Percentiles rank a stretch among this genome's conserved stretches.
These are phyloP conservation scores for Viola odorata DNA, from an alignment of 345 rosid species.

Conservation along the genomic window DNA sequence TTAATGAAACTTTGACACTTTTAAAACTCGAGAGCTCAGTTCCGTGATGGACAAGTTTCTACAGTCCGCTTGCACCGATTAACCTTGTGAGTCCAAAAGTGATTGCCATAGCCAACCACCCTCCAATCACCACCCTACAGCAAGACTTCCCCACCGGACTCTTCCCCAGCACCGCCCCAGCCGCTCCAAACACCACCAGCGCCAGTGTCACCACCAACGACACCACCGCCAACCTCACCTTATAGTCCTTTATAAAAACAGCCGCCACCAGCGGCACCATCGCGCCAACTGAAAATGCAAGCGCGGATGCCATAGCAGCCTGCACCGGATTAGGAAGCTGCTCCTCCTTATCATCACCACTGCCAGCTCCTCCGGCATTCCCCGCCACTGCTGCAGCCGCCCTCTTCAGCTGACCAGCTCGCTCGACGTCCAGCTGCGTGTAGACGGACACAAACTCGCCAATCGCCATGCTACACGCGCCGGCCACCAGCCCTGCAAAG, in stretches of 20 bases:
- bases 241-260: neutral
- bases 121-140: neutral
- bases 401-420: neutral
- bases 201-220: neutral
- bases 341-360: neutral
- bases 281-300: neutral
- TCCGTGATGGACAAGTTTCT: neutral
- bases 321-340: neutral
- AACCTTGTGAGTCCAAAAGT: neutral
- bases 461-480: neutral
- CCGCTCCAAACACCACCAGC: neutral
- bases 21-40: no score
- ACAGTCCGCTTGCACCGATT: neutral
- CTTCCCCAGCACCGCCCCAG: neutral
- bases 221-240: neutral
- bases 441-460: neutral
- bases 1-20: no score
- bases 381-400: neutral
- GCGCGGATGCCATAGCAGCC: neutral
- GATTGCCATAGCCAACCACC: slow-evolving; percentile 1
- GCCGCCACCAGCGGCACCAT: neutral
- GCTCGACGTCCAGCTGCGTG: neutral
- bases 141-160: neutral
- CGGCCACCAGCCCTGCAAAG: neutral
- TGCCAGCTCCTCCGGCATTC: neutral